Base-by-base conservation (phyloP, 768 basidiomycete species). In the Agrocybe pediades region DNA sequence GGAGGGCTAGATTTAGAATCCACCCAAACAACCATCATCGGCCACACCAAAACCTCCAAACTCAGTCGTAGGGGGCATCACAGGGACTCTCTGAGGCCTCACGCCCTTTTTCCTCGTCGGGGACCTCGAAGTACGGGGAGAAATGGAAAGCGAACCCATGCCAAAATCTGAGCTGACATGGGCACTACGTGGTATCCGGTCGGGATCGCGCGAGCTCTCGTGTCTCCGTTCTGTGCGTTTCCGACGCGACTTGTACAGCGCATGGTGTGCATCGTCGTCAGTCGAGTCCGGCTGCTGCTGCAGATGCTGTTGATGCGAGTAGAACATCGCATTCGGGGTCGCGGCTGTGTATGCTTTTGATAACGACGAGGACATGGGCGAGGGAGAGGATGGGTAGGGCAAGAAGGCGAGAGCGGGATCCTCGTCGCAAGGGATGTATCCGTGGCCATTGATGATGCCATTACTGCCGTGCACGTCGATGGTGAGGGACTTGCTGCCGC, bases 21-120 rank as follows among this genome's bases (percentile, higher is more conserved):
- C 76, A 40, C 75, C 76, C 7, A 77, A 66, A 47, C 76, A 77
- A 16, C 75, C 71, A 60, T 76, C 73, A 54, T 76, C 75, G 33
- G 62, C 55, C 15, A 62, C 45, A 26, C 63, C 62, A 54, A 76
- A 68, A 21, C 51, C 49, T 7, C 51, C 49, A 24, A 47, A 46
- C 17, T 40, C 13, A 26, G 47, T 16, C 8, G 45, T 41, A 17
- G 48, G 25, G 25, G 47, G 46, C n/a, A 49, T n/a, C 33, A 45
- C 45, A 64, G 62, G 46, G 57, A 49, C 46, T 54, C 43, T 29
- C 49, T 55, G 55, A 50, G 27, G 45, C 50, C 58, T 54, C 41
- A 56, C 57, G 42, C 62, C 57, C 53, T 58, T 60, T 52, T 58
- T 58, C 49, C 55, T 53, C 16, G 58, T 51, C 21, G 49, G 45